Conservation (phyloP, 352 stramenopile species). For the Elongisporangium undulatum region DNA sequence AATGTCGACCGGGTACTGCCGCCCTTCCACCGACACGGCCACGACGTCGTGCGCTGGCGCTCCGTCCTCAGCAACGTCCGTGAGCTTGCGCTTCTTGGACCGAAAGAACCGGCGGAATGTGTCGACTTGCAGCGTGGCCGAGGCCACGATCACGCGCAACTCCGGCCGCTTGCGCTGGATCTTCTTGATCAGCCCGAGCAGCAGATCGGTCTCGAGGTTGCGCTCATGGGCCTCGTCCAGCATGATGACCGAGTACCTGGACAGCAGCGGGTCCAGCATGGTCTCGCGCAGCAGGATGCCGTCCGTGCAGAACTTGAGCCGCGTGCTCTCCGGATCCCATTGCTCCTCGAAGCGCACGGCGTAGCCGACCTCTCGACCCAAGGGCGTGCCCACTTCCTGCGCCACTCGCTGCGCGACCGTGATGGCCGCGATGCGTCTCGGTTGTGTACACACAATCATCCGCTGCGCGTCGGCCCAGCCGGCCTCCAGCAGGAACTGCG, state of each 20-base stretch:
- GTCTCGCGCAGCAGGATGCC: slow-evolving; percentile 97
- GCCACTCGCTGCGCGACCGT: slow-evolving; percentile 97
- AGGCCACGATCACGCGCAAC: slow-evolving; percentile 86
- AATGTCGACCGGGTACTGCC: slow-evolving; percentile 91
- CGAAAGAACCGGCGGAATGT: slow-evolving; percentile 91
- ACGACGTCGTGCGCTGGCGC: slow-evolving; percentile 34
- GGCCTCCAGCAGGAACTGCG: slow-evolving; percentile 89
- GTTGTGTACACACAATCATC: slow-evolving; percentile 90
- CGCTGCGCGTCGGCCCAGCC: slow-evolving; percentile 65
- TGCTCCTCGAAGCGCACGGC: slow-evolving; percentile 99
- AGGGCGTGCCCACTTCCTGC: slow-evolving; percentile 93
- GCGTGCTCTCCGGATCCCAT: slow-evolving; percentile 77
- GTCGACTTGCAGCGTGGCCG: slow-evolving; percentile 77
- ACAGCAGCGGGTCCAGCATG: slow-evolving; percentile 76
- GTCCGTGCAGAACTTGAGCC: slow-evolving; percentile 99
- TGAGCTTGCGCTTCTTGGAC: slow-evolving; percentile 30
- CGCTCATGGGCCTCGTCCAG: slow-evolving; percentile 95
- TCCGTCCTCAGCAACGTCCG: background rate
- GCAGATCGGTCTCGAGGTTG: slow-evolving; percentile 91
- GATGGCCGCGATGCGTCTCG: slow-evolving; percentile 96
- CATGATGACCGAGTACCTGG: slow-evolving; percentile 79
- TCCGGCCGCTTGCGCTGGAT: slow-evolving; percentile 87
- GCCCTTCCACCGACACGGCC: slow-evolving; percentile 74
- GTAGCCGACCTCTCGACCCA: slow-evolving; percentile 96
- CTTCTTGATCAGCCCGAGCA: slow-evolving; percentile 96